These are phyloP conservation scores for Neurospora sp. DNA, from an alignment of 495 filamentous ascomycete genomes.

Conservation along the genomic window DNA sequence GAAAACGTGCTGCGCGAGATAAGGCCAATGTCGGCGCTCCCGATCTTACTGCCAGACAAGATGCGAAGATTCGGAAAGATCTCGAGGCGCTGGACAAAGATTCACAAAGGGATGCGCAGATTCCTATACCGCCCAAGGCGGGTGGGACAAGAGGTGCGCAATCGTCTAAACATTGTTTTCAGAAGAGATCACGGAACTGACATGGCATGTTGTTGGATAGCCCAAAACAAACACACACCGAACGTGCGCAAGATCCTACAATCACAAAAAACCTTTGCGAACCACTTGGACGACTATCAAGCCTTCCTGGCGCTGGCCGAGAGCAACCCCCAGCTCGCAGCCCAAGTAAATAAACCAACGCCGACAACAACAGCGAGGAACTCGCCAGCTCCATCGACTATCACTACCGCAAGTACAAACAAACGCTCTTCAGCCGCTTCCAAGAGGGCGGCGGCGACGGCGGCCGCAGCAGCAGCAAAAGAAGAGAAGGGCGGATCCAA, in stretches of 20 bases:
- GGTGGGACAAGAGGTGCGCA: conserved; percentile 16
- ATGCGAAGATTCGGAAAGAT: conserved; percentile 64
- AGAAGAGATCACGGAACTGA: background rate
- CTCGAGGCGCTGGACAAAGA: conserved; percentile 75
- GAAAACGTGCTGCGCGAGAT: conserved; percentile 56
- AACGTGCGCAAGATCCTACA: conserved; percentile 85
- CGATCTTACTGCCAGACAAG: conserved; percentile 56
- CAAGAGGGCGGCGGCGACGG: conserved; percentile 5
- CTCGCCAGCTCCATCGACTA: conserved; percentile 9
- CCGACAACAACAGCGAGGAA: conserved; percentile 9
- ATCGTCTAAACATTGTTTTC: background rate
- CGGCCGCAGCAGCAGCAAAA: conserved; percentile 10
- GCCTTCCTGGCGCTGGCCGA: conserved; percentile 49
- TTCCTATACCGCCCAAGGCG: conserved; percentile 46
- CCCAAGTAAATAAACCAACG: conserved; percentile 14
- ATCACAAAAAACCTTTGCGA: conserved; percentile 83
- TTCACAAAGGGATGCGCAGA: conserved; percentile 59
- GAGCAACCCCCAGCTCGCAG: conserved; percentile 20
- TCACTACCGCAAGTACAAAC: conserved; percentile 2
- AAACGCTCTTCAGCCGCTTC: conserved; percentile 17
- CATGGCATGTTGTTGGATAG: conserved; percentile 2
- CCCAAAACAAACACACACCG: conserved; percentile 52
- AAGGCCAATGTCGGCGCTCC: conserved; percentile 46
- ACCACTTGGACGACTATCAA: conserved; percentile 84
- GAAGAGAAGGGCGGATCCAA: conserved; percentile 12